Percentiles rank a stretch among this genome's conserved stretches.
phyloP scores from a whole-genome alignment of 2,329 filamentous ascomycete species.

The Hypoxylon sp. region DNA sequence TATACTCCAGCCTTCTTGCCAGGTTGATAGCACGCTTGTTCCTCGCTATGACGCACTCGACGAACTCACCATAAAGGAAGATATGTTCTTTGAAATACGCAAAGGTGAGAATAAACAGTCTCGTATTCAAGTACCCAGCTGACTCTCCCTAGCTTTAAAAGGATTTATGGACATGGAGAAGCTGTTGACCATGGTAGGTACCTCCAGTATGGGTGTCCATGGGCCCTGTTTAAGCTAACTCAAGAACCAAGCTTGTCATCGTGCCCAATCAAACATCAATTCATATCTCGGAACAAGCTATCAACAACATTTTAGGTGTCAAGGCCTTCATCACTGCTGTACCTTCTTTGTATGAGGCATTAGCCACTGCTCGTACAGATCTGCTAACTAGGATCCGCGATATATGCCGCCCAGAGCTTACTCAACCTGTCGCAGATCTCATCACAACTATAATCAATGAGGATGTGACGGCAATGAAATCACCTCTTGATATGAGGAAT shows the following conservation, averaged over 20 bases:
- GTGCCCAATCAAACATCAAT: conserved; percentile 76
- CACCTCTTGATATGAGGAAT: conserved; percentile 87
- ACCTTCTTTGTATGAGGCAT: conserved; percentile 75
- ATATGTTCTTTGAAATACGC: conserved; percentile 84
- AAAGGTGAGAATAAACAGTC: conserved; percentile 65
- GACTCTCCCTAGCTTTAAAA: conserved; percentile 72
- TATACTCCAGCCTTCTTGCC: conserved; percentile 89
- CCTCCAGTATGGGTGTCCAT: background rate
- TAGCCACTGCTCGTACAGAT: conserved; percentile 74
- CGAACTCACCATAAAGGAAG: conserved; percentile 84
- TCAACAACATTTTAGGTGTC: conserved; percentile 88
- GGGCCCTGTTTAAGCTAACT: conserved; percentile 36
- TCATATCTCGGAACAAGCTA: conserved; percentile 80
- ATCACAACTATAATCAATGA: conserved; percentile 83
- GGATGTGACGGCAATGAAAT: conserved; percentile 82
- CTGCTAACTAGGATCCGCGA: conserved; percentile 78
- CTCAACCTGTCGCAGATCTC: conserved; percentile 71
- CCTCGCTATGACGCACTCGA: conserved; percentile 86
- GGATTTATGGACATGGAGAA: conserved; percentile 84
- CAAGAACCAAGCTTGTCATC: conserved; percentile 75
- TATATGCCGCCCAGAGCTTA: conserved; percentile 75
- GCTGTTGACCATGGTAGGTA: conserved; percentile 77
- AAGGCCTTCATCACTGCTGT: conserved; percentile 84
- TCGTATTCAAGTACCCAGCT: conserved; percentile 26
- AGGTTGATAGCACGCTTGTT: conserved; percentile 72